Conservation (phyloP, 2,329 filamentous ascomycete species). For the Helminthosporium solani region DNA sequence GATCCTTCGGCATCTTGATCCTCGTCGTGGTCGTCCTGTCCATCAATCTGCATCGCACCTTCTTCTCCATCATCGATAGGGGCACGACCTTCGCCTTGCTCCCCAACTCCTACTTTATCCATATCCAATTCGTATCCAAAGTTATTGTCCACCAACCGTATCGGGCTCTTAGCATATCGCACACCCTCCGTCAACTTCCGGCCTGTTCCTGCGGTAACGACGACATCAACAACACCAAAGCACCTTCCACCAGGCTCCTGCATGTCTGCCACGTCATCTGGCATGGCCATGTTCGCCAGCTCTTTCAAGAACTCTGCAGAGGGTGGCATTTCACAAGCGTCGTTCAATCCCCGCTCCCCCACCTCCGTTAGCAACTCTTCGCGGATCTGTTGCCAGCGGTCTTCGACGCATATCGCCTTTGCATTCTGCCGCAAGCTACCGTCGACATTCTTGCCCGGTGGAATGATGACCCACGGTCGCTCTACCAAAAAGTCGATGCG, state of each 20-base stretch:
- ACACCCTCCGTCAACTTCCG: constrained; percentile 24
- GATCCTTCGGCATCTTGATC: constrained; percentile 12
- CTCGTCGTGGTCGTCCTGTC: not conserved
- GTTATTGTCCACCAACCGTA: constrained; percentile 22
- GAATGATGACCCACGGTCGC: constrained; percentile 47
- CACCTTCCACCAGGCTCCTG: constrained; percentile 30
- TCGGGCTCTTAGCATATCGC: constrained; percentile 26
- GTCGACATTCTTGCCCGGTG: constrained; percentile 25
- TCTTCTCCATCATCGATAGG: not conserved
- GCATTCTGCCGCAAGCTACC: constrained; percentile 14
- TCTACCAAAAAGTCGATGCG: constrained; percentile 44
- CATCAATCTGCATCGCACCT: not conserved
- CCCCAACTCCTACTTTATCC: not conserved
- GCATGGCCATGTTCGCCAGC: constrained; percentile 42
- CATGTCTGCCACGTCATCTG: constrained; percentile 31
- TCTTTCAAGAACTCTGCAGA: constrained; percentile 43
- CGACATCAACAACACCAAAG: constrained; percentile 44
- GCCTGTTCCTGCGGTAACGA: constrained; percentile 34
- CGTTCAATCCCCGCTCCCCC: constrained; percentile 35
- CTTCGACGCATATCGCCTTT: constrained; percentile 3
- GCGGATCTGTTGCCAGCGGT: constrained; percentile 40
- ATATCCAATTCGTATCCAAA: constrained; percentile 10
- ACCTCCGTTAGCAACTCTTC: constrained; percentile 37
- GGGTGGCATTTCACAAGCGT: constrained; percentile 32
- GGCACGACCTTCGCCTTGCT: not conserved